Evolutionary conservation across 2,329 filamentous ascomycete species (phyloP).

Genomic region (Drechslerella dactyloides): DNA sequence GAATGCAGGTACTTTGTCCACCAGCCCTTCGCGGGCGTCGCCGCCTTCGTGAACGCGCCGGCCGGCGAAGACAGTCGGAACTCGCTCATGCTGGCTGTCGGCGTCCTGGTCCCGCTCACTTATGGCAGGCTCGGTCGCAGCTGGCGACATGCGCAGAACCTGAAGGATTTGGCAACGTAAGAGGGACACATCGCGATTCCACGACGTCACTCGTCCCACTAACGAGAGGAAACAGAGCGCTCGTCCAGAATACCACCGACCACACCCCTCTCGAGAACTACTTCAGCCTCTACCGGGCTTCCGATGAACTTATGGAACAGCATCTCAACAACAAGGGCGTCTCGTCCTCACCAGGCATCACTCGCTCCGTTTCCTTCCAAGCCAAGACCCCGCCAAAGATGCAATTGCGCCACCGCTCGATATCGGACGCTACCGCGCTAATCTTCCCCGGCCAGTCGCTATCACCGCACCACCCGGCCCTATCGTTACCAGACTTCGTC

Average conservation of each 20-base stretch:
- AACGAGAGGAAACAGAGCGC: slow-evolving; percentile 59
- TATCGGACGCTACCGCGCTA: slow-evolving; percentile 68
- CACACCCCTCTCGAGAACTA: slow-evolving; percentile 74
- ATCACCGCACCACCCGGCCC: slow-evolving; percentile 81
- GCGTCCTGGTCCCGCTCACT: slow-evolving; percentile 82
- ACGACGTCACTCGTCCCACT: not conserved
- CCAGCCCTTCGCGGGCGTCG: slow-evolving; percentile 77
- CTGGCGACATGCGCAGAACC: slow-evolving; percentile 81
- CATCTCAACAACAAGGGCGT: slow-evolving; percentile 39
- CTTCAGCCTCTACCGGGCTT: slow-evolving; percentile 70
- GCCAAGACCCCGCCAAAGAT: slow-evolving; percentile 57
- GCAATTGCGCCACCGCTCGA: slow-evolving; percentile 67
- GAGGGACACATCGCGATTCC: not conserved
- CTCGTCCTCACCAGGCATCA: slow-evolving; percentile 30
- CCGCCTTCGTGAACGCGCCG: slow-evolving; percentile 84
- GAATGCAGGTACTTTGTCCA: slow-evolving; percentile 78
- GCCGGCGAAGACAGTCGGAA: slow-evolving; percentile 80
- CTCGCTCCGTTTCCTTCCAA: slow-evolving; percentile 50
- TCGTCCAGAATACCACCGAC: slow-evolving; percentile 71
- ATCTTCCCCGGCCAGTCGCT: slow-evolving; percentile 70
- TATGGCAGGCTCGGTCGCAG: slow-evolving; percentile 83
- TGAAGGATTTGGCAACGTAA: slow-evolving; percentile 77
- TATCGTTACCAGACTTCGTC: slow-evolving; percentile 77
- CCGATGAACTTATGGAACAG: slow-evolving; percentile 55
- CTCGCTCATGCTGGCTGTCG: slow-evolving; percentile 91